phyloP scores from a whole-genome alignment of 805 yeast species.

The Spathaspora boniae region DNA sequence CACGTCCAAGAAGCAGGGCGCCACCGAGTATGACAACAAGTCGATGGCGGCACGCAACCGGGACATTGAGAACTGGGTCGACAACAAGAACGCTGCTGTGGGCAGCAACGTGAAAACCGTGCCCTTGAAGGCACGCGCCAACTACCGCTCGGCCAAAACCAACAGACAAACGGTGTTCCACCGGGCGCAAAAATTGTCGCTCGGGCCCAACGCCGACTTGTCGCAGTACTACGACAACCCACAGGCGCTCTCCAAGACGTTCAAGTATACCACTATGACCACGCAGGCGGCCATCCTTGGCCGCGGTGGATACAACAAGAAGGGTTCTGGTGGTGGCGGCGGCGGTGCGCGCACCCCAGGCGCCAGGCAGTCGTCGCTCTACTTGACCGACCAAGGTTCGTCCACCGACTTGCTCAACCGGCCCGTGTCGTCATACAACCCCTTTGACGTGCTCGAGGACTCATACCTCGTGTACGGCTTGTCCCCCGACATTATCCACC shows the following conservation, averaged over 20 bases:
- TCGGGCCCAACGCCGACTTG: conserved; percentile 39
- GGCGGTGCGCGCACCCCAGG: conserved; percentile 11
- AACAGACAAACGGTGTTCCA: conserved; percentile 42
- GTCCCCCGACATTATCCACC: conserved; percentile 59
- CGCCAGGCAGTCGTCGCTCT: conserved; percentile 26
- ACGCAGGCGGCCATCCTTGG: conserved; percentile 51
- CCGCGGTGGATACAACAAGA: conserved; percentile 12
- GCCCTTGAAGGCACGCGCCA: conserved; percentile 51
- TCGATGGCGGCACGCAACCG: conserved; percentile 61
- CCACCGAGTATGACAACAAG: conserved; percentile 55
- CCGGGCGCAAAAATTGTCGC: conserved; percentile 21
- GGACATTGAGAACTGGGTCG: conserved; percentile 83
- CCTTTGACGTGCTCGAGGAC: conserved; percentile 34
- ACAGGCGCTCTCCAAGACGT: conserved; percentile 30
- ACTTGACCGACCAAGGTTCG: conserved; percentile 27
- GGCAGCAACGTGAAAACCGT: conserved; percentile 52
- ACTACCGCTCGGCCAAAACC: conserved; percentile 33
- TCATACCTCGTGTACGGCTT: conserved; percentile 42
- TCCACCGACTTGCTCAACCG: conserved; percentile 34
- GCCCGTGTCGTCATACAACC: conserved; percentile 26
- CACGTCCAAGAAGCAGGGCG: conserved; percentile 73
- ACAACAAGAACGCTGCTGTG: conserved; percentile 43
- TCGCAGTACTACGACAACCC: conserved; percentile 34
- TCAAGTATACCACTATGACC: conserved; percentile 59
- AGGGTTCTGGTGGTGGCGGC: conserved; percentile 13